phyloP scores from a whole-genome alignment of 495 filamentous ascomycete genomes.

The Cryomyces minteri region DNA sequence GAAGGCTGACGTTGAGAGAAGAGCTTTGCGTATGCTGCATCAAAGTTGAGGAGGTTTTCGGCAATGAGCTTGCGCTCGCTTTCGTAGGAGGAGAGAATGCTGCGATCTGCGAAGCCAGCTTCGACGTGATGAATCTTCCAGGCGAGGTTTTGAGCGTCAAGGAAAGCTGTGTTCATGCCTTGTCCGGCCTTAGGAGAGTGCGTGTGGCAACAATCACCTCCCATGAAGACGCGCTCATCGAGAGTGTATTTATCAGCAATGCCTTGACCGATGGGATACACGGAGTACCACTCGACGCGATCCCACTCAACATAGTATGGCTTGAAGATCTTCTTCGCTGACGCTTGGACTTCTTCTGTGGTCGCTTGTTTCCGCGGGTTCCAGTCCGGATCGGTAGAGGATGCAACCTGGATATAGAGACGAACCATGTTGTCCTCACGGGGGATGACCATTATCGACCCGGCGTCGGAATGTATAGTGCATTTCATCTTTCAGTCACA shows the following conservation, averaged over 20 bases:
- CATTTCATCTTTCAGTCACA: conserved; percentile 57
- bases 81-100: conserved; percentile 51
- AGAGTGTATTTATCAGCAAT: conserved; percentile 45
- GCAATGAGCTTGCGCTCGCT: conserved; percentile 49
- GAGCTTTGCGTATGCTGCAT: conserved; percentile 26
- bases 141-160: conserved; percentile 45
- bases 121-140: conserved; percentile 54
- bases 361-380: conserved; percentile 29
- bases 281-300: conserved; percentile 37
- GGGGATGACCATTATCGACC: conserved; percentile 28
- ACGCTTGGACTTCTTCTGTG: conserved; percentile 38
- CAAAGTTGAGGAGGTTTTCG: conserved; percentile 56
- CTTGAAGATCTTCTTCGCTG: conserved; percentile 41
- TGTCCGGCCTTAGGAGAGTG: conserved; percentile 57
- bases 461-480: conserved; percentile 37
- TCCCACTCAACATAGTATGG: conserved; percentile 39
- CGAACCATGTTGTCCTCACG: conserved; percentile 27
- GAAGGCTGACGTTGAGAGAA: conserved; percentile 34
- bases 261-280: conserved; percentile 54
- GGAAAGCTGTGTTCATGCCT: conserved; percentile 50
- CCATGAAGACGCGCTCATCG: conserved; percentile 44
- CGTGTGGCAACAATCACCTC: conserved; percentile 42
- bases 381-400: conserved; percentile 41
- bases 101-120: conserved; percentile 28
- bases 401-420: conserved; percentile 27